Evolutionary conservation across 345 rosid genomes (phyloP).

Genomic region (Populus ilicifolia): DNA sequence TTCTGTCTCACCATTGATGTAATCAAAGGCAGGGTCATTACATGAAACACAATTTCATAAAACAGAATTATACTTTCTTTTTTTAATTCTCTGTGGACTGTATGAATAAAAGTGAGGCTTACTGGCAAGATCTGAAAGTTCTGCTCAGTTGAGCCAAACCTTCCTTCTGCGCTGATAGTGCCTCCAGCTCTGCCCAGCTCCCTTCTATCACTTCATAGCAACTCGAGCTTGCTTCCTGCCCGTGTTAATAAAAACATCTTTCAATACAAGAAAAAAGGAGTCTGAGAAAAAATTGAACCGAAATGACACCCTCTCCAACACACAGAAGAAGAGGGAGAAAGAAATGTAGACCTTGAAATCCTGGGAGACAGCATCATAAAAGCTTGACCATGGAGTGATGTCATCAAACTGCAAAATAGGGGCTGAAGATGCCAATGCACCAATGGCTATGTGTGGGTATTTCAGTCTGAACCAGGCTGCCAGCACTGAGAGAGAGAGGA

Average conservation of each 20-base stretch:
- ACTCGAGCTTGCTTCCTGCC: constrained; percentile 58
- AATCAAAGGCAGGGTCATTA: not conserved
- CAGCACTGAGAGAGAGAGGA: constrained; percentile 49
- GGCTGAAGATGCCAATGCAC: constrained; percentile 80
- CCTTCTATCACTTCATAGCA: constrained; percentile 66
- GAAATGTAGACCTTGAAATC: constrained; percentile 54
- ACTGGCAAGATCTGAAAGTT: constrained; percentile 64
- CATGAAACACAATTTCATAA: not conserved
- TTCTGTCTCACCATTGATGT: not conserved
- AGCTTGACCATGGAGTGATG: constrained; percentile 64
- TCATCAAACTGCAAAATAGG: constrained; percentile 70
- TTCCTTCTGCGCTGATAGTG: constrained; percentile 39
- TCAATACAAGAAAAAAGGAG: constrained; percentile 2
- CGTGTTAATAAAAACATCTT: not conserved
- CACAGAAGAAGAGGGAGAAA: not conserved
- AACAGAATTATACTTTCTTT: not conserved
- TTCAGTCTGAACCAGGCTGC: constrained; percentile 87
- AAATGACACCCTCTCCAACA: not conserved
- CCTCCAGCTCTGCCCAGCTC: constrained; percentile 65
- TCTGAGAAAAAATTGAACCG: not conserved
- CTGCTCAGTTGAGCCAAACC: constrained; percentile 57
- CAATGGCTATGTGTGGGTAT: constrained; percentile 75
- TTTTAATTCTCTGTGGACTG: not conserved
- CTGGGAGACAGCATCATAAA: constrained; percentile 65
- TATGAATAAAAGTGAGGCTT: constrained; percentile 14